Evolutionary conservation across 176 grass and related monocot species (phyloP).

Genomic region (Eleusine coracana): DNA sequence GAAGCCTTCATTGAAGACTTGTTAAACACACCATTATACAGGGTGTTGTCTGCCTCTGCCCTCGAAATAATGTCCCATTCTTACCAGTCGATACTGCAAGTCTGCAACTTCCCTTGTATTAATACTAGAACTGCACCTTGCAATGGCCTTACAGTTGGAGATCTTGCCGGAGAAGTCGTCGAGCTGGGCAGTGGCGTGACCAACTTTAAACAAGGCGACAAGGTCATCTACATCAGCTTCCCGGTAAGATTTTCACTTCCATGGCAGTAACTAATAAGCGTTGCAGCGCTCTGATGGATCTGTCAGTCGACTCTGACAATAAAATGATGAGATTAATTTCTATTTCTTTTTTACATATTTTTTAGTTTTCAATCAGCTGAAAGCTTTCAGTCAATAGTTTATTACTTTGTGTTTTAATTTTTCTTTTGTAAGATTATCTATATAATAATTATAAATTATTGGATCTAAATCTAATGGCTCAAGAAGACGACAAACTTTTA

Average conservation of each 20-base stretch:
- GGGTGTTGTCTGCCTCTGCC: not conserved
- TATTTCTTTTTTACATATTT: not conserved
- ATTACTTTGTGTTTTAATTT: too few species aligned
- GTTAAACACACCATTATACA: not conserved
- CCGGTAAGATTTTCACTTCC: conserved; percentile 34
- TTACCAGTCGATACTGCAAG: not conserved
- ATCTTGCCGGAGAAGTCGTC: conserved; percentile 69
- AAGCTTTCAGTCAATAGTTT: too few species aligned
- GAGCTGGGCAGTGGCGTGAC: conserved; percentile 68
- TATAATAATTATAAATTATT: too few species aligned
- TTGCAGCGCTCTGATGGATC: not conserved
- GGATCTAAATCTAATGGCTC: too few species aligned
- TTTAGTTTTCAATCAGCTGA: too few species aligned
- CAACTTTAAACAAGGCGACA: conserved; percentile 74
- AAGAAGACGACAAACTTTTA: too few species aligned
- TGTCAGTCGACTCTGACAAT: not conserved
- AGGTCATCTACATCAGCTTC: conserved; percentile 70
- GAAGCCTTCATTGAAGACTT: not conserved
- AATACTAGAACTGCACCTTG: conserved; percentile 1
- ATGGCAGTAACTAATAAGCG: not conserved
- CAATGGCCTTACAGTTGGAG: conserved; percentile 49
- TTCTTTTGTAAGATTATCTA: too few species aligned
- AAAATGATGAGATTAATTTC: not conserved
- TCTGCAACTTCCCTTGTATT: not conserved
- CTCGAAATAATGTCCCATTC: not conserved